Evolutionary conservation across 2,329 filamentous ascomycete species (phyloP).

Genomic region (Fusarium piperis): DNA sequence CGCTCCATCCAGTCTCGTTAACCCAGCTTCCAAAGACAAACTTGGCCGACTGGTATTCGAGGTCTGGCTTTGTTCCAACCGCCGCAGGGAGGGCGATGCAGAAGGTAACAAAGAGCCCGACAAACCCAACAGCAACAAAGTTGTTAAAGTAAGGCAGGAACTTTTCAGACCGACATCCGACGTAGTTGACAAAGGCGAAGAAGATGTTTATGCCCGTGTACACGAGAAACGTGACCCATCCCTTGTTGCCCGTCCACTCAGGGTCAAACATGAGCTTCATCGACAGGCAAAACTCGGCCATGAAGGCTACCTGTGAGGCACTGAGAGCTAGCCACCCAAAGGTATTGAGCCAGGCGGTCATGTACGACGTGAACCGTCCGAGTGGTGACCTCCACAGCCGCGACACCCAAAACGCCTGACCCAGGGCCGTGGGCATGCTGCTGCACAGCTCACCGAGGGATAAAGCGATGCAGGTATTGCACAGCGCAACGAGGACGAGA

Average conservation of each 20-base stretch:
- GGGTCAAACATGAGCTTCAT: slow-evolving; percentile 64
- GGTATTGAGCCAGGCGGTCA: slow-evolving; percentile 68
- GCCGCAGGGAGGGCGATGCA: slow-evolving; percentile 61
- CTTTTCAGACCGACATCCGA: slow-evolving; percentile 57
- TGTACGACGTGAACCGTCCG: slow-evolving; percentile 62
- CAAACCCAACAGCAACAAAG: slow-evolving; percentile 63
- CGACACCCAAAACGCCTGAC: slow-evolving; percentile 65
- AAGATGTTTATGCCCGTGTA: slow-evolving; percentile 61
- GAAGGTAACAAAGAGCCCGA: slow-evolving; percentile 60
- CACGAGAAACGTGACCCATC: slow-evolving; percentile 65
- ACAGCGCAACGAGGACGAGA: slow-evolving; percentile 59
- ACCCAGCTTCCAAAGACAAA: slow-evolving; percentile 64
- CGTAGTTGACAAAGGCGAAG: slow-evolving; percentile 61
- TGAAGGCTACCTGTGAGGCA: slow-evolving; percentile 65
- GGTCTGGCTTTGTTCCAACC: slow-evolving; percentile 55
- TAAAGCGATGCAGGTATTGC: slow-evolving; percentile 62
- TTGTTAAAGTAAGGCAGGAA: slow-evolving; percentile 62
- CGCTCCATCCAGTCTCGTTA: slow-evolving; percentile 57
- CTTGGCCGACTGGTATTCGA: slow-evolving; percentile 57
- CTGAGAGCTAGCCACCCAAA: slow-evolving; percentile 69
- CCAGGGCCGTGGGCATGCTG: slow-evolving; percentile 67
- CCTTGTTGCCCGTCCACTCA: slow-evolving; percentile 55
- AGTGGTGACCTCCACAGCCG: slow-evolving; percentile 47
- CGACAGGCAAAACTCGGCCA: slow-evolving; percentile 63
- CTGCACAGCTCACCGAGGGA: slow-evolving; percentile 66